Conservation (phyloP, 768 basidiomycete species). For the Serendipita vermifera region DNA sequence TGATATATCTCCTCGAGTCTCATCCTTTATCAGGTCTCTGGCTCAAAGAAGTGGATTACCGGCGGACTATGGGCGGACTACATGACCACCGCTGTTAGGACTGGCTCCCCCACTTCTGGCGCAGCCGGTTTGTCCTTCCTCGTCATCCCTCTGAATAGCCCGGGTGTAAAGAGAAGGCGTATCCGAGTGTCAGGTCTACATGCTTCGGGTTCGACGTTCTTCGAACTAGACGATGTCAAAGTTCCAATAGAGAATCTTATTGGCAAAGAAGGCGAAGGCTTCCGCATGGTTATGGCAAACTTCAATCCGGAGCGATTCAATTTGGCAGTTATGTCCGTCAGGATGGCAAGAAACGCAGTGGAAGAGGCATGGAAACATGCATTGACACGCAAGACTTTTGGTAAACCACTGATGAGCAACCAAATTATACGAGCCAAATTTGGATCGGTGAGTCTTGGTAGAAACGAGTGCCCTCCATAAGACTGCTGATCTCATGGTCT, state of each 20-base stretch:
- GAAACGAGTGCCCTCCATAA: background rate
- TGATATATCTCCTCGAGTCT: background rate
- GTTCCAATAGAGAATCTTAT: constrained; percentile 22
- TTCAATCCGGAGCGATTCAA: constrained; percentile 17
- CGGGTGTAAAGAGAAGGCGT: constrained; percentile 14
- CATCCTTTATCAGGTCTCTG: constrained; percentile 9
- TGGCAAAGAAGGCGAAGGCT: constrained; percentile 20
- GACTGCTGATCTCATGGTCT: background rate
- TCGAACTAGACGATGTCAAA: constrained; percentile 19
- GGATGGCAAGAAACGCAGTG: constrained; percentile 8
- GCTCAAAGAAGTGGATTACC: constrained; percentile 17
- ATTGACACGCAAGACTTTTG: constrained; percentile 14
- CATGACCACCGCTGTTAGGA: constrained; percentile 23
- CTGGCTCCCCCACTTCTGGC: constrained; percentile 17
- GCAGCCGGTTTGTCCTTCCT: constrained; percentile 17
- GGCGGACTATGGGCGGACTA: constrained; percentile 20
- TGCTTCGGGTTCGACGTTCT: constrained; percentile 17
- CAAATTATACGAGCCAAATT: constrained; percentile 16
- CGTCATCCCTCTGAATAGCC: constrained; percentile 16
- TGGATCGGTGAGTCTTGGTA: constrained; percentile 6
- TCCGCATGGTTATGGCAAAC: constrained; percentile 20
- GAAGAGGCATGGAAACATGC: constrained; percentile 15
- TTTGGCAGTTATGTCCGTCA: constrained; percentile 10
- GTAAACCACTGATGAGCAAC: constrained; percentile 13
- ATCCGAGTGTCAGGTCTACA: constrained; percentile 16